A percentile compares a stretch with the other conserved stretches of the same genome.
Evolutionary conservation across 371 early-diverging fungal species (phyloP).

Genomic region (Rhizopus microsporus): DNA sequence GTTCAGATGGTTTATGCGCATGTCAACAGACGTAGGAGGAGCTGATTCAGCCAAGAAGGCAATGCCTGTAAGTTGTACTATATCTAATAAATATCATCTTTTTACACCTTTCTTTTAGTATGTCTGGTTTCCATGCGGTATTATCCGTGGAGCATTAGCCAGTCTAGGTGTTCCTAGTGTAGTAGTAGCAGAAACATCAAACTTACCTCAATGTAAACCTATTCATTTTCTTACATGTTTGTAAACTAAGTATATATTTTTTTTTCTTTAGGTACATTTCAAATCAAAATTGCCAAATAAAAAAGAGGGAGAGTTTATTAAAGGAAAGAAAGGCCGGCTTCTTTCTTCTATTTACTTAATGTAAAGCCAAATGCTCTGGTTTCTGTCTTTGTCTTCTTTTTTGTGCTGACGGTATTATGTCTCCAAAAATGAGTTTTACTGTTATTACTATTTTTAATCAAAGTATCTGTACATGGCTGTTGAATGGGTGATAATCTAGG

Average conservation of each 20-base stretch:
- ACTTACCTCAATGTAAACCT: conserved; percentile 86
- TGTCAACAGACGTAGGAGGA: conserved; percentile 79
- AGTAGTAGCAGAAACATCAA: conserved; percentile 87
- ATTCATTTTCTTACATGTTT: background rate
- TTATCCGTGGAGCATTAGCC: conserved; percentile 90
- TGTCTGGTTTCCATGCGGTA: conserved; percentile 94
- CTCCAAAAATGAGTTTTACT: conserved; percentile 19
- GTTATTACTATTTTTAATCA: background rate
- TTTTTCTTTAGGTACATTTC: conserved; percentile 67
- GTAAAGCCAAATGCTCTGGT: conserved; percentile 12
- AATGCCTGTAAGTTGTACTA: conserved; percentile 61
- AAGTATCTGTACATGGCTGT: background rate
- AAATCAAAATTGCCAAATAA: conserved; percentile 79
- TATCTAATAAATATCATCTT: background rate
- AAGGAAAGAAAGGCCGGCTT: conserved; percentile 14
- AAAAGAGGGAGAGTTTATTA: conserved; percentile 10
- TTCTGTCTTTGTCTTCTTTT: conserved; percentile 2
- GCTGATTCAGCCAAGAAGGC: conserved; percentile 81
- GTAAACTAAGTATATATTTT: background rate
- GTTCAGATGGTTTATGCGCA: conserved; percentile 90
- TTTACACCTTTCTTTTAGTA: conserved; percentile 53
- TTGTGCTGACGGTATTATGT: conserved; percentile 6
- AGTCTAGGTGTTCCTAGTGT: conserved; percentile 86
- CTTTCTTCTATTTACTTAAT: conserved; percentile 13
- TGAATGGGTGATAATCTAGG: conserved; percentile 9